Conservation (phyloP, 1,139 yeast genomes). For the Scheffersomyces titani region DNA sequence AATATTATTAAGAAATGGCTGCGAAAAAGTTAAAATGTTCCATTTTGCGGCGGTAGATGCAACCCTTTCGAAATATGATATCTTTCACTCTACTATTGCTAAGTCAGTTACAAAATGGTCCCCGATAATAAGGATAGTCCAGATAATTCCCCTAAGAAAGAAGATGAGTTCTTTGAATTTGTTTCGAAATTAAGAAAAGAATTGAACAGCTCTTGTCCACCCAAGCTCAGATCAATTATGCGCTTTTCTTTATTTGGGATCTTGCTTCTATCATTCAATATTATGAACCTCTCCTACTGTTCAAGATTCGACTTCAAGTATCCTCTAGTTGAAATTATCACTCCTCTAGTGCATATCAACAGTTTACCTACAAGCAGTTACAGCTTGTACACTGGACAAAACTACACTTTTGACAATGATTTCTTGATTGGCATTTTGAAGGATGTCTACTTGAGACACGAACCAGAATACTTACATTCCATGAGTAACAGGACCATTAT, state of each 20-base stretch:
- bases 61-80: background rate
- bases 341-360: constrained; percentile 8
- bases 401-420: constrained; percentile 4
- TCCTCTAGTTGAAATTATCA: constrained; percentile 20
- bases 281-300: constrained; percentile 8
- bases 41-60: background rate
- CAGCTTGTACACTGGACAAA: constrained; percentile 4
- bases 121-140: background rate
- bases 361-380: constrained; percentile 3
- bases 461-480: constrained; percentile 17
- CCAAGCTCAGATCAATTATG: constrained; percentile 1
- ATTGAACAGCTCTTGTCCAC: background rate
- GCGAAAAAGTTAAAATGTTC: constrained; percentile 3
- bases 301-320: constrained; percentile 8
- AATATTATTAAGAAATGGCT: constrained; percentile 6
- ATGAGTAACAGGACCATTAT: constrained; percentile 18
- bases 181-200: constrained; percentile 1
- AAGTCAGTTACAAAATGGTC: background rate
- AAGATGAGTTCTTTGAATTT: background rate
- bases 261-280: constrained; percentile 1
- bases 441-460: constrained; percentile 23
- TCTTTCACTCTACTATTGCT: background rate
- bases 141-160: background rate
- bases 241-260: constrained; percentile 1
- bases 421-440: constrained; percentile 13